phyloP scores from a whole-genome alignment of 2,329 filamentous ascomycete species.

The Penicillium glabrum region DNA sequence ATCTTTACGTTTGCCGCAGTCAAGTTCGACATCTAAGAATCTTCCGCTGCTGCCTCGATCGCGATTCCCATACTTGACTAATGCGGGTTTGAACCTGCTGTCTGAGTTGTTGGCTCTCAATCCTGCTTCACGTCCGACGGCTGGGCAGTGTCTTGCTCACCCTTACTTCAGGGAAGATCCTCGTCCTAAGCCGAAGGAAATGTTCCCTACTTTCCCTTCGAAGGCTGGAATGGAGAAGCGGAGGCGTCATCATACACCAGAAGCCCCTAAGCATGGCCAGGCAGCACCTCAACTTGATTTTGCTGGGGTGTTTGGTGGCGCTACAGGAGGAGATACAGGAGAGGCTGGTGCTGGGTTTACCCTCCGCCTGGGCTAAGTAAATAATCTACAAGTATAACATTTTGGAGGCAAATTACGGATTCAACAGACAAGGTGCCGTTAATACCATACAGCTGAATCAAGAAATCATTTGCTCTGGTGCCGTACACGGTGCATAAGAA shows the following conservation, averaged over 20 bases:
- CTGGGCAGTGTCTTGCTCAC: slow-evolving; percentile 72
- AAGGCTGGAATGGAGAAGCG: slow-evolving; percentile 90
- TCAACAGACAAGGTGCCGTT: neutral
- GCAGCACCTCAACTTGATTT: slow-evolving; percentile 66
- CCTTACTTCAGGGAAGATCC: slow-evolving; percentile 88
- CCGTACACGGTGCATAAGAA: neutral
- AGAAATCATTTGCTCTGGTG: neutral
- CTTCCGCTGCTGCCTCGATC: slow-evolving; percentile 62
- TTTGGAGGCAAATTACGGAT: neutral
- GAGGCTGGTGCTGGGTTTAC: slow-evolving; percentile 57
- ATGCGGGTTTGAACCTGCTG: slow-evolving; percentile 70
- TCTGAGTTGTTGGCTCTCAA: slow-evolving; percentile 71
- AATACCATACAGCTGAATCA: neutral
- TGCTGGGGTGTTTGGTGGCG: slow-evolving; percentile 68
- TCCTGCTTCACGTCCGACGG: slow-evolving; percentile 68
- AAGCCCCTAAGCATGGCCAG: slow-evolving; percentile 77
- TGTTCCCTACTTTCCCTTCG: slow-evolving; percentile 97
- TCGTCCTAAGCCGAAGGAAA: slow-evolving; percentile 80
- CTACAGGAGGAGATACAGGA: slow-evolving; percentile 65
- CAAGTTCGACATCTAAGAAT: slow-evolving; percentile 35
- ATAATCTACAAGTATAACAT: neutral
- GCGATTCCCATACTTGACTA: slow-evolving; percentile 78
- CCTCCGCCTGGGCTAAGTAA: slow-evolving; percentile 57
- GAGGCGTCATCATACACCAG: slow-evolving; percentile 69
- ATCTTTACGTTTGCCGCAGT: slow-evolving; percentile 69